A percentile compares a stretch with the other conserved stretches of the same genome.
Conservation (phyloP, 148 eudicot species). For the Rhododendron mucronatum region DNA sequence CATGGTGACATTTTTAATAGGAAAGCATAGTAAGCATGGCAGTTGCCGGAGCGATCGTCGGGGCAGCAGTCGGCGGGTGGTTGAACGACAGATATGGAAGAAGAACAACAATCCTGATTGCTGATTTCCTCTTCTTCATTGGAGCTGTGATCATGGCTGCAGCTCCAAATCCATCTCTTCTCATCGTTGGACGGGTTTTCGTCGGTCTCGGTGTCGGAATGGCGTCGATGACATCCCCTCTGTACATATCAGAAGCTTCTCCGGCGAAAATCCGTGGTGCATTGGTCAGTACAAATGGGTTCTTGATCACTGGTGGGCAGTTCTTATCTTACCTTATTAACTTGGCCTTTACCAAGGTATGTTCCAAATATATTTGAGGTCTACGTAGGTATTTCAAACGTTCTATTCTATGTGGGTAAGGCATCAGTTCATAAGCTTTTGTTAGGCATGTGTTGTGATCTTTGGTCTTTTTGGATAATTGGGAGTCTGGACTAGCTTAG, state of each 20-base stretch:
- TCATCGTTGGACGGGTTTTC: constrained; percentile 60
- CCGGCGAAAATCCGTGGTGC: constrained; percentile 66
- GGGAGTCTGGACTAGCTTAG: too few relatives aligned
- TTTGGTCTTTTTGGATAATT: too few relatives aligned
- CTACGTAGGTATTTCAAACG: neutral
- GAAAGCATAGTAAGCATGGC: constrained; percentile 80
- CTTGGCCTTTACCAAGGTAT: constrained; percentile 63
- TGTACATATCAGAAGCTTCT: constrained; percentile 70
- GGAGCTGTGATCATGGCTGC: constrained; percentile 64
- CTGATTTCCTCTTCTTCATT: constrained; percentile 50
- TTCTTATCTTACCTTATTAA: constrained; percentile 64
- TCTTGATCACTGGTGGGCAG: constrained; percentile 76
- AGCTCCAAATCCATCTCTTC: constrained; percentile 45
- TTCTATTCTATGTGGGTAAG: neutral
- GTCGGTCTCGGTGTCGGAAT: constrained; percentile 74
- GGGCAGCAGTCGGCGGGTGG: constrained; percentile 71
- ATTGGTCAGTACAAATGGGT: constrained; percentile 62
- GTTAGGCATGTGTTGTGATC: too few relatives aligned
- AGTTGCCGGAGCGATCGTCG: constrained; percentile 69
- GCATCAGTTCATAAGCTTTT: too few relatives aligned
- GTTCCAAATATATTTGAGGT: neutral
- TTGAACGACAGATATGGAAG: constrained; percentile 59
- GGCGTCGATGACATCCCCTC: constrained; percentile 68
- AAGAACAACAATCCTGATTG: constrained; percentile 39
- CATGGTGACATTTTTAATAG: constrained; percentile 20